Base-by-base conservation (phyloP, 768 basidiomycete genomes). In the Sporobolomyces phaffii region DNA sequence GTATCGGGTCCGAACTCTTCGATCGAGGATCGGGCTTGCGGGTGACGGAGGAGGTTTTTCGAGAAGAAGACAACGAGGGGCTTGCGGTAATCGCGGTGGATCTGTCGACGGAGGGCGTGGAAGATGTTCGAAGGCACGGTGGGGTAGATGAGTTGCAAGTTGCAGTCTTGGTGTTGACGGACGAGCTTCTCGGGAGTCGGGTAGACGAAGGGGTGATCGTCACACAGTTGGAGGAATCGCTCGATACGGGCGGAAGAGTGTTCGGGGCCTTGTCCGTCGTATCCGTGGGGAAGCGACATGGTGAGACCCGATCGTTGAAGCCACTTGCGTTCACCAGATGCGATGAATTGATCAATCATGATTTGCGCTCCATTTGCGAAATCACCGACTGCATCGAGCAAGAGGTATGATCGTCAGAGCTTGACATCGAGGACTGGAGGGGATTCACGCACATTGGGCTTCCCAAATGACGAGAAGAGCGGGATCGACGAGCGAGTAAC, bases 291-390 rank as follows among this genome's bases (percentile, higher is more conserved):
- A 38, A 75, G 70, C 45, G 73, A 74, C 80, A 98, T 82, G 41
- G 93, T 90, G 68, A 98, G 77, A 29, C 94, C 94, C 41, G 85
- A 88, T 64, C 94, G 85, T 79, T 98, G 94, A 48, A 97, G 76
- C 94, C 94, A 99, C 78, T 99, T 99, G 70, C 92, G 83, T 80
- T 99, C 94, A 44, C 96, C 94, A 29, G 94, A 87, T 26, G 92
- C 91, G 70, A 99, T 90, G 81, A 97, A 99, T 78, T 99, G 96
- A 76, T 99, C 94, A 74, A 99, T 96, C 78, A 98, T 94, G 77
- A 87, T 88, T 78, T 97, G 94, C 4, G 93, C 94, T 73, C 90
- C 93, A 81, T 98, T 97, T 38, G 88, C 92, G 77, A 97, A 98
- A 79, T 97, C 94, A 77, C 94, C 94, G 75, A 98, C 80, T 72